phyloP scores from a whole-genome alignment of 495 filamentous ascomycete genomes.

The Endocarpon pusillum region DNA sequence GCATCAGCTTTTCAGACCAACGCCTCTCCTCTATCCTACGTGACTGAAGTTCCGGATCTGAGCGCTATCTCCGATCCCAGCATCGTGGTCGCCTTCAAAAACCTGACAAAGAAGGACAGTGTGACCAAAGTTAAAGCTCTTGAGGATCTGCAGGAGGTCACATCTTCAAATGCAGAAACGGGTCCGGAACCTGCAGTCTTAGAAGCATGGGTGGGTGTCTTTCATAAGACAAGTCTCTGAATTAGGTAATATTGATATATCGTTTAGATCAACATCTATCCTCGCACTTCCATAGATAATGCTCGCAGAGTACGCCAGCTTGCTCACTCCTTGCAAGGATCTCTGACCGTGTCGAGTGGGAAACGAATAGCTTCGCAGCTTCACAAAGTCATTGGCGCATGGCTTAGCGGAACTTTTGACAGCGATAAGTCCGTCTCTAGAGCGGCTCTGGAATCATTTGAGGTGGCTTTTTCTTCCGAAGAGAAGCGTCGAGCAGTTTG shows the following conservation, averaged over 20 bases:
- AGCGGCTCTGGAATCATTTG: conserved; percentile 57
- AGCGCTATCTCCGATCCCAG: conserved; percentile 59
- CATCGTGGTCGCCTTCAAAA: conserved; percentile 77
- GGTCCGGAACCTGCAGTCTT: conserved; percentile 55
- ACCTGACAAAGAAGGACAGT: conserved; percentile 78
- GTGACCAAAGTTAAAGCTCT: conserved; percentile 86
- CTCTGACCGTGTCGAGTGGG: conserved; percentile 50
- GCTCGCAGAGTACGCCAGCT: conserved; percentile 75
- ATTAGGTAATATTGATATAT: conserved; percentile 9
- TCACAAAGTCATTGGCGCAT: conserved; percentile 59
- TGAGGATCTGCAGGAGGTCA: conserved; percentile 58
- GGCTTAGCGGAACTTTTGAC: conserved; percentile 80
- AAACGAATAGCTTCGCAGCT: conserved; percentile 68
- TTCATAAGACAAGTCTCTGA: too few relatives aligned
- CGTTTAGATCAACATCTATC: conserved; percentile 63
- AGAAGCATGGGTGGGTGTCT: conserved; percentile 65
- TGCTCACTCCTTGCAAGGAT: conserved; percentile 56
- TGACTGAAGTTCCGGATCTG: conserved; percentile 71
- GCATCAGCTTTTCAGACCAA: conserved; percentile 28
- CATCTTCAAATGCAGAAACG: conserved; percentile 28
- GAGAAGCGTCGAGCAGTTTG: conserved; percentile 63
- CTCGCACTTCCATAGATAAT: conserved; percentile 73
- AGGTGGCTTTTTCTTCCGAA: conserved; percentile 53
- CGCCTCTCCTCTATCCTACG: conserved; percentile 56
- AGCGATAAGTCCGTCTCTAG: conserved; percentile 55